Evolutionary conservation across 495 filamentous ascomycete species (phyloP).

Genomic region (Aspergillus avenaceus): DNA sequence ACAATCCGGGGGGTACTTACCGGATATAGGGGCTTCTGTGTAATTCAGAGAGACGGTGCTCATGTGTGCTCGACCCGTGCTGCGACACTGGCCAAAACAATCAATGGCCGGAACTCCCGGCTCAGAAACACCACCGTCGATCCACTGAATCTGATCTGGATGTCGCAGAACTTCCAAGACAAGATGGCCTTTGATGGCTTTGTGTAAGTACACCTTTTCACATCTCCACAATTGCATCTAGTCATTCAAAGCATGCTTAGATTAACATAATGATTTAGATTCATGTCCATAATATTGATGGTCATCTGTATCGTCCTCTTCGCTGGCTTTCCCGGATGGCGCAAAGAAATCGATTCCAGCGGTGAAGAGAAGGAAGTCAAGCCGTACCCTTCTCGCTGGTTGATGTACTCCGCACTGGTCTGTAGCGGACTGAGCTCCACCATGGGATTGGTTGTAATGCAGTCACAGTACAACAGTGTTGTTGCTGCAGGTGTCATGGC

Average conservation of each 20-base stretch:
- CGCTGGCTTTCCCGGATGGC: neutral
- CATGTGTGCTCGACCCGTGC: neutral
- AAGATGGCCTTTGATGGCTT: conserved; percentile 19
- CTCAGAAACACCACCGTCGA: no score
- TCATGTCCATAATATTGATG: neutral
- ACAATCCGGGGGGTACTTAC: neutral
- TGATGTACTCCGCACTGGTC: neutral
- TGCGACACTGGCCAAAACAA: neutral
- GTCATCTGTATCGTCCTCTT: neutral
- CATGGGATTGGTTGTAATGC: neutral
- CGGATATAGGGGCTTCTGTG: neutral
- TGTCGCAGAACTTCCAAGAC: conserved; percentile 13
- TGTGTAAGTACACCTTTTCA: conserved; percentile 11
- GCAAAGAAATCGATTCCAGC: neutral
- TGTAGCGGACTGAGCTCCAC: neutral
- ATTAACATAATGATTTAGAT: neutral
- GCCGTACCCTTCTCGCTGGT: neutral
- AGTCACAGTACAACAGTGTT: conserved; percentile 10
- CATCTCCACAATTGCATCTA: conserved; percentile 6
- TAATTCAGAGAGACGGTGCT: neutral
- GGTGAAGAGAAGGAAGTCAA: neutral
- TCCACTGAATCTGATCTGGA: conserved; percentile 16
- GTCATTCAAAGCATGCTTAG: neutral
- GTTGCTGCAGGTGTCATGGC: conserved; percentile 12
- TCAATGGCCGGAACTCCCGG: no score